These are phyloP conservation scores for Nicotiana tabacum DNA, from an alignment of 257 asterid species.

Conservation along the genomic window DNA sequence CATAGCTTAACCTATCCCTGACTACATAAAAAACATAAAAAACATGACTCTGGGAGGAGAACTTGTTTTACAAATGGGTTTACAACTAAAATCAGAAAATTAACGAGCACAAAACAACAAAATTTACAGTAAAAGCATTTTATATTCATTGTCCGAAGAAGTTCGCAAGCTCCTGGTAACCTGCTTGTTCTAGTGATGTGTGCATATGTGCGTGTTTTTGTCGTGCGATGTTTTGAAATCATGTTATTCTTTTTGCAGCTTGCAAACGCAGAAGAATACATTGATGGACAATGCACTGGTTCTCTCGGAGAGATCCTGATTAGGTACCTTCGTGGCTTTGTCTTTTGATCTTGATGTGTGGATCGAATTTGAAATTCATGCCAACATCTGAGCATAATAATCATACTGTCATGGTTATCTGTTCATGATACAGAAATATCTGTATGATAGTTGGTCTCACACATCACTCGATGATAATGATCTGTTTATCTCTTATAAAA, in stretches of 20 bases:
- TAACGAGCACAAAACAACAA: background rate
- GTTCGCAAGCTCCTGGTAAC: background rate
- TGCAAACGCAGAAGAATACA: slow-evolving; percentile 88
- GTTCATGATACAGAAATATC: background rate
- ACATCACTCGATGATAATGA: background rate
- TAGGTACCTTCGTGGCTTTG: slow-evolving; percentile 28
- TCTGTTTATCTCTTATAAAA: background rate
- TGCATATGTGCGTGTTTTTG: background rate
- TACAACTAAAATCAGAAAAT: background rate
- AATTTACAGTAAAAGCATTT: background rate
- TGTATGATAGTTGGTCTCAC: background rate
- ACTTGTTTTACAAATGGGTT: background rate
- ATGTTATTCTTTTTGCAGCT: slow-evolving; percentile 38
- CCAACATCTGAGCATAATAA: background rate
- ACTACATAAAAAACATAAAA: background rate
- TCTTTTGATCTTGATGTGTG: background rate
- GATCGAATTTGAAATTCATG: background rate
- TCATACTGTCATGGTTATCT: background rate
- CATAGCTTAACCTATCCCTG: background rate
- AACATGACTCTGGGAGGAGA: background rate
- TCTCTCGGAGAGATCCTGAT: slow-evolving; percentile 89
- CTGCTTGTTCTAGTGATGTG: background rate
- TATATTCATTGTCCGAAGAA: background rate
- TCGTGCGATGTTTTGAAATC: background rate
- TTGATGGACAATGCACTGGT: slow-evolving; percentile 84